phyloP scores from a whole-genome alignment of 441 rosid species.

The Jatropha multifida region DNA sequence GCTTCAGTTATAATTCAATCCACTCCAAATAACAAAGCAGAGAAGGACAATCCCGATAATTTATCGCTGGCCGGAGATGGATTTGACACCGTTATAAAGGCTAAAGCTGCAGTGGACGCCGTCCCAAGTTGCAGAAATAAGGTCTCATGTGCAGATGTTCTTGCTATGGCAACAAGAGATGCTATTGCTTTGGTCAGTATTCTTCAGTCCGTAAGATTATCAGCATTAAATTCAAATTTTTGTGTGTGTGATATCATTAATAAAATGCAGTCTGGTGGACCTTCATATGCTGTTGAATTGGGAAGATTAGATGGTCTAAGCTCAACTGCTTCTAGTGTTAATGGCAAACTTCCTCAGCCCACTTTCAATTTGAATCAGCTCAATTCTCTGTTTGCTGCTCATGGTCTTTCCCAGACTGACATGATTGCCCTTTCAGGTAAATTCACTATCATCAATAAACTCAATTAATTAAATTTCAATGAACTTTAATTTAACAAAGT shows the following conservation, averaged over 20 bases:
- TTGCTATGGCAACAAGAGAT: constrained; percentile 87
- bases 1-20: constrained; percentile 71
- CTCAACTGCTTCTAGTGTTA: constrained; percentile 60
- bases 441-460: background rate
- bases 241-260: background rate
- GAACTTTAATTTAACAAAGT: too few species aligned
- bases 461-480: background rate
- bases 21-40: constrained; percentile 53
- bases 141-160: constrained; percentile 88
- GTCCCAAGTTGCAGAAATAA: constrained; percentile 56
- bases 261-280: constrained; percentile 65
- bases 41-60: constrained; percentile 83
- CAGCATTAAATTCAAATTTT: background rate
- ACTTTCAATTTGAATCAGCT: constrained; percentile 56
- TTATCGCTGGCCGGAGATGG: constrained; percentile 86
- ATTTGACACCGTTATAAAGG: constrained; percentile 81
- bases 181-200: constrained; percentile 58
- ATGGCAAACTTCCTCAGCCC: constrained; percentile 67
- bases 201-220: background rate
- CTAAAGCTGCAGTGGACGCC: constrained; percentile 70
- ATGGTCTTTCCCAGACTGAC: constrained; percentile 70
- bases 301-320: constrained; percentile 78
- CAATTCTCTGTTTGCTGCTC: constrained; percentile 50
- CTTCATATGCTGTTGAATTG: constrained; percentile 63
- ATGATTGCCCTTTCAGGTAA: constrained; percentile 94